A percentile compares a stretch with the other conserved stretches of the same genome.
Conservation (phyloP, 1,139 yeast species). For the Suhomyces ambrosiae region DNA sequence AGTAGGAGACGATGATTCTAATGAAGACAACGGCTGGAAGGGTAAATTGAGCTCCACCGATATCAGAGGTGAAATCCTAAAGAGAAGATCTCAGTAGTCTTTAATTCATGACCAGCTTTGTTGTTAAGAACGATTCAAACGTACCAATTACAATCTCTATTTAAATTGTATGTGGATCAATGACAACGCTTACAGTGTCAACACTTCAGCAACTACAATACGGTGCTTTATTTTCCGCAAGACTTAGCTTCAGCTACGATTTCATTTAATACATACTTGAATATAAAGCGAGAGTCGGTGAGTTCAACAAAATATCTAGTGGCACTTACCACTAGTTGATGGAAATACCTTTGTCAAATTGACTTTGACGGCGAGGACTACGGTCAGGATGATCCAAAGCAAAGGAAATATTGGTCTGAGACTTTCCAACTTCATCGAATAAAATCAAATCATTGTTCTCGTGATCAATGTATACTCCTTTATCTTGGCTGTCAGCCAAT, state of each 20-base stretch:
- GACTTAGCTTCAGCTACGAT: too few species aligned
- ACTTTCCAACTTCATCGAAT: slow-evolving; percentile 55
- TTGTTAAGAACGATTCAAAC: too few species aligned
- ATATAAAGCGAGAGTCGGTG: slow-evolving; percentile 3
- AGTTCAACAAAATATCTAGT: background rate
- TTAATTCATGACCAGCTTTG: background rate
- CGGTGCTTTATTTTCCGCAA: too few species aligned
- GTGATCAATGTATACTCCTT: slow-evolving; percentile 51
- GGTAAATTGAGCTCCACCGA: slow-evolving; percentile 86
- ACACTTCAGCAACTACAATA: too few species aligned
- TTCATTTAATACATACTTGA: background rate
- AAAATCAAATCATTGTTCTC: slow-evolving; percentile 55
- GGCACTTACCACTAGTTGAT: too few species aligned
- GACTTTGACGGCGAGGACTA: slow-evolving; percentile 47
- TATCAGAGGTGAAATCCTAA: slow-evolving; percentile 31
- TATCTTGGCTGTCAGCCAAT: slow-evolving; percentile 45
- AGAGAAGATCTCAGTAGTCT: slow-evolving; percentile 8
- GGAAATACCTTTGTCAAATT: slow-evolving; percentile 63
- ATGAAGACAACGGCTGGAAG: slow-evolving; percentile 47
- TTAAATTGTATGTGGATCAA: too few species aligned
- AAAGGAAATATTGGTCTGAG: slow-evolving; percentile 42
- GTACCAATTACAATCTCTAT: background rate
- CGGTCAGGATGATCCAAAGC: slow-evolving; percentile 91
- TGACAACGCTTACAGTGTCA: too few species aligned
- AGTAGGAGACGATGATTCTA: slow-evolving; percentile 58